phyloP scores from a whole-genome alignment of 2,329 filamentous ascomycete species.

The Fusarium tricinctum region DNA sequence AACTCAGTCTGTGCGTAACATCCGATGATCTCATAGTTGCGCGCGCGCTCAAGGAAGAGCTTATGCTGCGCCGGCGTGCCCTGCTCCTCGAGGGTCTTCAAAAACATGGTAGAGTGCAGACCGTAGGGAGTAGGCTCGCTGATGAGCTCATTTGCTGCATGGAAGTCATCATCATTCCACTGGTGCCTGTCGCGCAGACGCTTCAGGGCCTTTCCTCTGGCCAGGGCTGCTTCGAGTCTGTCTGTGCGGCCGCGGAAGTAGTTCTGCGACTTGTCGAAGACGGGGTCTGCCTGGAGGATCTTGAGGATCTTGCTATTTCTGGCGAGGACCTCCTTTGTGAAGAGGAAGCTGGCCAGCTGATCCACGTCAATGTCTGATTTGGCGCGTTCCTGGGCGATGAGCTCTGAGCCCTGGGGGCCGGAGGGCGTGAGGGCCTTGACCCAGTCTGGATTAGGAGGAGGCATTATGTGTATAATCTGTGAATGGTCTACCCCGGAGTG shows the following conservation, averaged over 20 bases:
- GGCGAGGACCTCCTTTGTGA: constrained; percentile 74
- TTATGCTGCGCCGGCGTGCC: constrained; percentile 80
- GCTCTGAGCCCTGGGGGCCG: constrained; percentile 76
- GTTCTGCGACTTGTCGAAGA: constrained; percentile 84
- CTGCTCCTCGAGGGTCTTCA: constrained; percentile 76
- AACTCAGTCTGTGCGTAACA: constrained; percentile 87
- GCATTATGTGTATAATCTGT: constrained; percentile 33
- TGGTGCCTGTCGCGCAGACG: constrained; percentile 75
- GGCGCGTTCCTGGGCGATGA: constrained; percentile 76
- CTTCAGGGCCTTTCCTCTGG: constrained; percentile 77
- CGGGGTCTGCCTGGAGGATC: constrained; percentile 75
- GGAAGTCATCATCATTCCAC: constrained; percentile 76
- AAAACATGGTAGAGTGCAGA: constrained; percentile 71
- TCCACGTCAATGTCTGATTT: constrained; percentile 77
- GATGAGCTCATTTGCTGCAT: constrained; percentile 76
- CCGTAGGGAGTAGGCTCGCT: constrained; percentile 81
- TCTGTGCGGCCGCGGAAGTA: constrained; percentile 80
- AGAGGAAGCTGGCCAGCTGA: constrained; percentile 76
- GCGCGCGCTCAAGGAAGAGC: constrained; percentile 77
- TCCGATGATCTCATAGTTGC: constrained; percentile 79
- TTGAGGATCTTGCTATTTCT: constrained; percentile 72
- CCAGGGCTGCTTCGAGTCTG: constrained; percentile 77
- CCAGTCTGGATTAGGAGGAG: constrained; percentile 52
- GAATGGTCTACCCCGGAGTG: background rate
- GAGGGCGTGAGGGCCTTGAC: constrained; percentile 59